These are phyloP conservation scores for Borovskyia barvae DNA, from an alignment of 208 protist genomes.

Conservation along the genomic window DNA sequence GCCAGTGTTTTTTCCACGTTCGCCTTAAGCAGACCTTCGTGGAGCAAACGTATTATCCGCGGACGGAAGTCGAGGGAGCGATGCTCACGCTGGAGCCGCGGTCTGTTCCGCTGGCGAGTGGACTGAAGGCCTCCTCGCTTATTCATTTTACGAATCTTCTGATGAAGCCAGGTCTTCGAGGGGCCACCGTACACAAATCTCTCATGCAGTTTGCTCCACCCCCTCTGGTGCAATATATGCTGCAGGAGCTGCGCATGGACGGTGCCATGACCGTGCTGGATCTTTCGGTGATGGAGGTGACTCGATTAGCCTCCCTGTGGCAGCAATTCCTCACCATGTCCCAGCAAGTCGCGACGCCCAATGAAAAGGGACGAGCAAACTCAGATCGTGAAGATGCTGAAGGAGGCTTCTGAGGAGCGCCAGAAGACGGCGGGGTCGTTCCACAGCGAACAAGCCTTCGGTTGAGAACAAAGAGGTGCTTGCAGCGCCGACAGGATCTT, in stretches of 20 bases:
- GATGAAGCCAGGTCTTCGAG: conserved; percentile 66
- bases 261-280: conserved; percentile 79
- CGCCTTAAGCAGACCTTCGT: conserved; percentile 73
- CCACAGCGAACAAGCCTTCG: too few relatives aligned
- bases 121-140: conserved; percentile 64
- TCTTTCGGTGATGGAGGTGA: conserved; percentile 68
- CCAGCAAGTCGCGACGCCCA: too few relatives aligned
- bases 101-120: conserved; percentile 34
- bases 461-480: too few relatives aligned
- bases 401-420: too few relatives aligned
- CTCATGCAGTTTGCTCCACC: conserved; percentile 53
- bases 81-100: conserved; percentile 84
- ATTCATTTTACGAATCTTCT: conserved; percentile 80
- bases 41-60: conserved; percentile 86
- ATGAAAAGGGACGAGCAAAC: too few relatives aligned
- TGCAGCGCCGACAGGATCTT: too few relatives aligned
- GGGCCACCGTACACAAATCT: conserved; percentile 65
- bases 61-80: conserved; percentile 76
- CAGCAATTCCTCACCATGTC: conserved; percentile 64
- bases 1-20: conserved; percentile 83
- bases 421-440: too few relatives aligned
- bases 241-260: conserved; percentile 83
- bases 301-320: conserved; percentile 67
- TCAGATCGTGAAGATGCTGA: too few relatives aligned
- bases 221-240: conserved; percentile 81